A percentile compares a stretch with the other conserved stretches of the same genome.
phyloP scores from a whole-genome alignment of 768 basidiomycete species.

The Tricholoma saponaceum region DNA sequence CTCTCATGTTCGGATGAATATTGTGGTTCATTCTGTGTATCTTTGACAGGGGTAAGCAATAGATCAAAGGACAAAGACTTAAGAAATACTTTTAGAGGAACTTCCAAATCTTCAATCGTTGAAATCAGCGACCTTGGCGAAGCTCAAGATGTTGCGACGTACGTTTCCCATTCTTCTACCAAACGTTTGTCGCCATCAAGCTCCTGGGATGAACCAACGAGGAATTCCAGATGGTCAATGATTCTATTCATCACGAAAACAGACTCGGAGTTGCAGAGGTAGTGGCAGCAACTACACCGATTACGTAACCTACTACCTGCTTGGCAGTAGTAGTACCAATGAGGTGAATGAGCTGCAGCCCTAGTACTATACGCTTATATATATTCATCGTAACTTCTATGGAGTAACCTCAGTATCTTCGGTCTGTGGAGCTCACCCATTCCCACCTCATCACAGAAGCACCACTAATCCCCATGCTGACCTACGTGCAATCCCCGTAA shows the following conservation, averaged over 20 bases:
- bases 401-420: neutral
- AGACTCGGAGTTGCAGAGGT: too few relatives aligned
- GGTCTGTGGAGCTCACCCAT: neutral
- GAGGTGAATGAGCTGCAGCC: too few relatives aligned
- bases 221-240: conserved; percentile 24
- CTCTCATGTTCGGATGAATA: conserved; percentile 6
- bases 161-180: conserved; percentile 29
- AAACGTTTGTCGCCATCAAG: conserved; percentile 18
- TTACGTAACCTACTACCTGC: too few relatives aligned
- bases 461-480: neutral
- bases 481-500: neutral
- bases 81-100: conserved; percentile 1
- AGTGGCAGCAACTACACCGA: too few relatives aligned
- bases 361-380: too few relatives aligned
- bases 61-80: neutral
- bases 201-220: conserved; percentile 23
- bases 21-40: conserved; percentile 7
- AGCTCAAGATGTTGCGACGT: conserved; percentile 2
- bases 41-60: conserved; percentile 4
- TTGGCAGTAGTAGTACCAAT: too few relatives aligned
- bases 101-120: conserved; percentile 10
- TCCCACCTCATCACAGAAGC: neutral
- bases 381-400: too few relatives aligned
- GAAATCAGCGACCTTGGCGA: neutral
- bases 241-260: too few relatives aligned